These are phyloP conservation scores for Lentinus polychrous DNA, from an alignment of 1,284 basidiomycete species.

Conservation along the genomic window DNA sequence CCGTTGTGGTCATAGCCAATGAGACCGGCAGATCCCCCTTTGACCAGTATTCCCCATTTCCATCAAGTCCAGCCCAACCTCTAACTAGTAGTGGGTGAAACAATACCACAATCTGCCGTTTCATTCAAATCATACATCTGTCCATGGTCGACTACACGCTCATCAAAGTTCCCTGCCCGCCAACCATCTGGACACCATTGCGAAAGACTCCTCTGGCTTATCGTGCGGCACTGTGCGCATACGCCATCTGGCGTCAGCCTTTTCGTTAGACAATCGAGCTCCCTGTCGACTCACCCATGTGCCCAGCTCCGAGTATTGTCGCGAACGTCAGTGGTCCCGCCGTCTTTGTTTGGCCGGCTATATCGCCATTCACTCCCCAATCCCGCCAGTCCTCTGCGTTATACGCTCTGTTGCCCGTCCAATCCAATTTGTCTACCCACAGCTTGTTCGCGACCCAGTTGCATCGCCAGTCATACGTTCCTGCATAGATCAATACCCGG, in stretches of 20 bases:
- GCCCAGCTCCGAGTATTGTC: constrained; percentile 55
- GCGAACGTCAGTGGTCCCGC: constrained; percentile 60
- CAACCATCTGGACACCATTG: constrained; percentile 56
- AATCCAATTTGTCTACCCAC: constrained; percentile 72
- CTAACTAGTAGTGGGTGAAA: no score
- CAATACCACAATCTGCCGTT: no score
- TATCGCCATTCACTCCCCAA: constrained; percentile 50
- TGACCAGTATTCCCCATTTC: no score
- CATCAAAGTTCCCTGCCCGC: constrained; percentile 34
- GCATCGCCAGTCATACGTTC: constrained; percentile 78
- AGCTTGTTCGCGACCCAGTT: constrained; percentile 72
- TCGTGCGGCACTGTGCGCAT: constrained; percentile 52
- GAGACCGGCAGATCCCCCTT: no score
- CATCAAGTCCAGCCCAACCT: no score
- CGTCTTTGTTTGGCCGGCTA: constrained; percentile 59
- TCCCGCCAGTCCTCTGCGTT: constrained; percentile 42
- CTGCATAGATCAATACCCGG: constrained; percentile 67
- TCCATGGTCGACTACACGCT: not conserved
- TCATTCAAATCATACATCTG: not conserved
- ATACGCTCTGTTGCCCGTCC: constrained; percentile 55
- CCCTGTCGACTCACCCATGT: constrained; percentile 49
- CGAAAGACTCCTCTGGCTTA: constrained; percentile 53
- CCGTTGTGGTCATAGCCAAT: no score
- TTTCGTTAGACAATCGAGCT: constrained; percentile 14
- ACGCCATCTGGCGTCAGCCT: constrained; percentile 18